These are phyloP conservation scores for Skeletonema grethae DNA, from an alignment of 108 stramenopile genomes.

Conservation along the genomic window DNA sequence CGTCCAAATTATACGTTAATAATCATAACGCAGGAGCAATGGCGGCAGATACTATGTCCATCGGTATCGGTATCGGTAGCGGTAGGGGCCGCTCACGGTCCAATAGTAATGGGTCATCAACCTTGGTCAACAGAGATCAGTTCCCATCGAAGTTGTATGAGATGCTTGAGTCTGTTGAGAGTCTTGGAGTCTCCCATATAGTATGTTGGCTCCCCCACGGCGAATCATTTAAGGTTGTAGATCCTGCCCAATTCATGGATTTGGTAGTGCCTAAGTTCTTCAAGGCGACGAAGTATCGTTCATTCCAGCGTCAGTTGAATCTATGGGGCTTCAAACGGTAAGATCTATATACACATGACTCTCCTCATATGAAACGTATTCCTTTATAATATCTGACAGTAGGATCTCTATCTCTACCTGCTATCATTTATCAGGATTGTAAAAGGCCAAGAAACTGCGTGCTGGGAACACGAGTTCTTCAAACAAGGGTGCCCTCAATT, in stretches of 20 bases:
- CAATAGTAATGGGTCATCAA: not conserved
- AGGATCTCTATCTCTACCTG: too few species aligned
- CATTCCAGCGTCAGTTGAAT: slow-evolving; percentile 12
- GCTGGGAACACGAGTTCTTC: slow-evolving; percentile 4
- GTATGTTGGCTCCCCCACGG: slow-evolving; percentile 75
- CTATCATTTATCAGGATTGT: too few species aligned
- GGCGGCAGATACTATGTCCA: too few species aligned
- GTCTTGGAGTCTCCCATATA: slow-evolving; percentile 20
- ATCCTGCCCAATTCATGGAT: slow-evolving; percentile 52
- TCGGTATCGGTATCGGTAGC: too few species aligned
- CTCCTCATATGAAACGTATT: not conserved
- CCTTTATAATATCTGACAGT: not conserved
- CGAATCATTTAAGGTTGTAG: slow-evolving; percentile 64
- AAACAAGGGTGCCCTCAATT: not conserved
- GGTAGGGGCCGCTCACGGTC: not conserved
- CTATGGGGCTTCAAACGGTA: slow-evolving; percentile 19
- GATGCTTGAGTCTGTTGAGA: not conserved
- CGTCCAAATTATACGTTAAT: too few species aligned
- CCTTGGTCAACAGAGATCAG: not conserved
- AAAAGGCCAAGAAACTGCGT: too few species aligned
- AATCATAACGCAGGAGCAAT: too few species aligned
- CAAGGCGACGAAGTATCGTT: slow-evolving; percentile 21
- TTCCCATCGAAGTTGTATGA: not conserved
- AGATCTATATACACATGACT: not conserved
- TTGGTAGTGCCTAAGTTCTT: slow-evolving; percentile 14